Evolutionary conservation across 768 basidiomycete genomes (phyloP), one percentile per base, ranked within the genome.

Genomic region (Termitomyces eurrhizus): DNA sequence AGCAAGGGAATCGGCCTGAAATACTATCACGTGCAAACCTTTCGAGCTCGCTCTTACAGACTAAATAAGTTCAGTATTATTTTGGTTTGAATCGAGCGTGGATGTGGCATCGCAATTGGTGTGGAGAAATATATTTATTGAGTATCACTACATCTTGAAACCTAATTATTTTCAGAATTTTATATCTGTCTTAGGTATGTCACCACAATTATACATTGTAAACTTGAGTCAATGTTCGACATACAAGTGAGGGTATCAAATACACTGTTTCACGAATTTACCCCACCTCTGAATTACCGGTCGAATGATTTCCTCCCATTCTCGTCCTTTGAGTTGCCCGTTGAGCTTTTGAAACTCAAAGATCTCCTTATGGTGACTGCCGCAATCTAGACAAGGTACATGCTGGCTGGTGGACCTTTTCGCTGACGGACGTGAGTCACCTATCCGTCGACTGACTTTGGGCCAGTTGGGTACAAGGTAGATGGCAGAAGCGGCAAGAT

Each of bases 221-320:
- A 29, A 29, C 29, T 29, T 29, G 29, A 29, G 29, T 4, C 4
- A 29, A 29, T 29, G 29, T 29, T 29, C 29, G 2, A 29, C 29
- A 29, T 29, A 29, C 29, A 29, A 29, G 29, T 29, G 29, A 4
- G 2, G 29, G 12, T 35, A 37, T 65, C 63, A 75, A 21, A 81
- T 72, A 74, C 76, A 77, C 29, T 74, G 62, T 37, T 75, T 74
- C n/a, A 83, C 79, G 70, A 90, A 93, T 32, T 62, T 75, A 2
- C 88, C 92, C 92, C 92, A 93, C 54, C 83, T 84, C 68, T 89
- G 84, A 54, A 93, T 83, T 6, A 92, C 84, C 45, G 89, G 89
- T 63, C 83, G 84, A 42, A 93, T 88, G 35, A 93, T 78, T 13
- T 72, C 62, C 56, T 91, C 87, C 87, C 88, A 93, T 71, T 93